Conservation (phyloP, 495 filamentous ascomycete genomes). For the Clohesyomyces aquaticus region DNA sequence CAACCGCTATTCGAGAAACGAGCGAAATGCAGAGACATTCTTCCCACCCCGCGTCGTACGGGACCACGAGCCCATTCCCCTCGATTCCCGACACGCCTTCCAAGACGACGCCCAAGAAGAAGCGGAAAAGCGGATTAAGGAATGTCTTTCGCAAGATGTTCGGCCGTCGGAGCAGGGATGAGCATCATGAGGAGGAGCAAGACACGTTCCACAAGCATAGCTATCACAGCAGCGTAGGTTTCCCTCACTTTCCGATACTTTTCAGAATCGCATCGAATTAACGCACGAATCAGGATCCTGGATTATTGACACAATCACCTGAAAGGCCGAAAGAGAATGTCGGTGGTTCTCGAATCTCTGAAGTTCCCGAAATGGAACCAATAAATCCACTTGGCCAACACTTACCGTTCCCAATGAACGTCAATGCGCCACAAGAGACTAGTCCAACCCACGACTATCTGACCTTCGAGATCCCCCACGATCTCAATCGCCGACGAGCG, state of each 20-base stretch:
- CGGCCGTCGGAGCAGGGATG: constrained; percentile 31
- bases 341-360: constrained; percentile 26
- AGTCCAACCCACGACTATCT: constrained; percentile 39
- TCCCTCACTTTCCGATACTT: no score
- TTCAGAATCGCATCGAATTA: background rate
- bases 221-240: constrained; percentile 39
- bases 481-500: constrained; percentile 28
- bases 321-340: constrained; percentile 13
- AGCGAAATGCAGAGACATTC: constrained; percentile 19
- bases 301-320: constrained; percentile 22
- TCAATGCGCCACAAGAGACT: constrained; percentile 41
- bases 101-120: constrained; percentile 33
- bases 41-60: constrained; percentile 8
- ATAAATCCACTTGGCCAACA: constrained; percentile 39
- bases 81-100: constrained; percentile 21
- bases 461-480: constrained; percentile 20
- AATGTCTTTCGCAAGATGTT: constrained; percentile 42
- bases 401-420: constrained; percentile 45
- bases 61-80: constrained; percentile 31
- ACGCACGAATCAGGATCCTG: constrained; percentile 34
- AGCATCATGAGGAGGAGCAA: constrained; percentile 1
- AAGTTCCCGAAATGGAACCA: constrained; percentile 31
- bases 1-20: constrained; percentile 12
- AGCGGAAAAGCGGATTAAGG: constrained; percentile 37
- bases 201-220: constrained; percentile 18